Base-by-base conservation (phyloP, 495 filamentous ascomycete species). In the Hyaloscypha variabilis region DNA sequence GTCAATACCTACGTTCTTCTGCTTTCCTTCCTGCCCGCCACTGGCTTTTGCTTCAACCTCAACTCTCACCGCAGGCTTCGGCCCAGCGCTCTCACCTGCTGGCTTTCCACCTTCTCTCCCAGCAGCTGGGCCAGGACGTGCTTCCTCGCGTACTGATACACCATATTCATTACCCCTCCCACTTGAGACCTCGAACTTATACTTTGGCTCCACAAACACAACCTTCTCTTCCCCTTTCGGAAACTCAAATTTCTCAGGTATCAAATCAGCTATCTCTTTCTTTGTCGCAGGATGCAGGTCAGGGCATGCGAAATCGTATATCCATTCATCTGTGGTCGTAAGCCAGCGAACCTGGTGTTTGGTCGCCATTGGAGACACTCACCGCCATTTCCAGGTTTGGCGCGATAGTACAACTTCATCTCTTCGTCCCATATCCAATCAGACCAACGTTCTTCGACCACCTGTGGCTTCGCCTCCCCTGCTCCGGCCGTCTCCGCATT, bases 361-460 rank as follows among this genome's bases (percentile, higher is more conserved):
- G 25, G 10, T 46, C 39, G 39, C 11, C 8, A 1, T 17, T 11
- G 6, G 13, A 17, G 13, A 3, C 3, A 19, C 39, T 46, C 39
- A 46, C 39, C 39, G 39, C 51, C 51, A 25, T 54, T 54, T 24
- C 6, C 25, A 24, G 11, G 21, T 17, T 28, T 54, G 11, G 51
- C 51, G 11, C 51, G 51, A 28, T 54, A 54, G 26, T 54, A 54
- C 6, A 10, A 24, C 25, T 54, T 54, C 25, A 25, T 10, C 51
- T 54, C 51, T 17, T 54, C 23, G 8, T 54, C 51, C 51, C 51
- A 54, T 25, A 54, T 54, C 51, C 51, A 54, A 54, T 54, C 51
- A 54, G 51, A 54, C 51, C 51, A 54, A 14, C 19, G 6, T 14
- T 46, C 3, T 3, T 14, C 39, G 19, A 17, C 39, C 39, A 17